Base-by-base conservation (phyloP, 352 stramenopile genomes). In the Globisporangium viniferum region DNA sequence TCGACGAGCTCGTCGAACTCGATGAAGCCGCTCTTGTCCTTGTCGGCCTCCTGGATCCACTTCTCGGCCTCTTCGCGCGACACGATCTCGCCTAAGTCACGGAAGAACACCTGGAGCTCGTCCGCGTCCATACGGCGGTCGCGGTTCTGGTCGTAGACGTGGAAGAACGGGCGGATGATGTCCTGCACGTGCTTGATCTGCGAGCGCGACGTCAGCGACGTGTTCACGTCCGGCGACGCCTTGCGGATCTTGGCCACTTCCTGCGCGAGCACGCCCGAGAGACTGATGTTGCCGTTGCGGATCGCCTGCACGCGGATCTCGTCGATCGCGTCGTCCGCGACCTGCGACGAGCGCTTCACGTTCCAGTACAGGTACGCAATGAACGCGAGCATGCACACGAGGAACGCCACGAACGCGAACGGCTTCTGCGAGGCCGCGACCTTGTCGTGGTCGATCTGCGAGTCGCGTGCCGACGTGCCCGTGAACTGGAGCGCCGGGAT, bases 1-100 rank as follows among this genome's bases (percentile, higher is more conserved):
- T 87, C 78, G 22, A 98, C 90, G 65, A 99, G 98, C 81, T 99
- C 97, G 65, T 97, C 80, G 65, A 98, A 98, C 65, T 97, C 90
- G 68, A 99, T 96, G 69, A 79, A 88, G 33, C 95, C 92, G 70
- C 86, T 93, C 44, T 90, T 81, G 75, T 99, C 89, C 54, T 83
- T 90, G 80, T 99, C 97, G 48, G 97, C 97, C 31, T 91, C 79
- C 3, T 65, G 60, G 68, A 98, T 96, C 73, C 98, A 90, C 33
- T 75, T 76, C 51, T 91, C 70, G 18, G 97, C 68, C 66, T 98
- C 87, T 5, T 93, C 80, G 35, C 79, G 70, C 2, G 75, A 80
- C 49, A 98, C 84, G 14, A 75, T 75, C 75, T 99, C 96, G 56
- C 96, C 90, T 73, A 99, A 90, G 78, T 99, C 97, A 53, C 83